Percentiles rank a stretch among this genome's conserved stretches.
Evolutionary conservation across 257 asterid genomes (phyloP).

Genomic region (Solanum sitiens): DNA sequence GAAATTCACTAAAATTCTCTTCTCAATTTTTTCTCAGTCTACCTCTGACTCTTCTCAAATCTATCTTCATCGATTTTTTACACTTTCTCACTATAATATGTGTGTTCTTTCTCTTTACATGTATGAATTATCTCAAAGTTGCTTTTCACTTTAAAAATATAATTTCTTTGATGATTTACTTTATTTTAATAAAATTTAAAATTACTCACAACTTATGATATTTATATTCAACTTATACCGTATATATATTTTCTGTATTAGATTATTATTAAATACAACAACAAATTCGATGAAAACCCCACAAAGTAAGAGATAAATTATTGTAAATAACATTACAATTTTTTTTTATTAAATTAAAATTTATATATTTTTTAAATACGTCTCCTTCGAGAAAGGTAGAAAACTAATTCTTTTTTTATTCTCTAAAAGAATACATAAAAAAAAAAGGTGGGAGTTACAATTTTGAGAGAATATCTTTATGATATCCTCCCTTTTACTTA

Average conservation of each 20-base stretch:
- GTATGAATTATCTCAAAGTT: no score
- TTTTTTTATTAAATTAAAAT: not conserved
- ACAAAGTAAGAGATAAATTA: not conserved
- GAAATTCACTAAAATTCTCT: no score
- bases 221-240: no score
- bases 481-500: not conserved
- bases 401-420: not conserved
- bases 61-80: no score
- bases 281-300: no score
- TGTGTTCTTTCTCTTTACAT: no score
- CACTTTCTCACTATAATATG: no score
- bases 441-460: not conserved
- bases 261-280: no score
- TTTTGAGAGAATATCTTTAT: not conserved
- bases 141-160: not conserved
- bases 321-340: not conserved
- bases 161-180: not conserved
- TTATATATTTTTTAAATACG: not conserved
- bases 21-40: no score
- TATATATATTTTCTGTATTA: not conserved
- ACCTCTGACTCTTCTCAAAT: no score
- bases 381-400: not conserved
- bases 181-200: not conserved
- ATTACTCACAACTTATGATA: not conserved
- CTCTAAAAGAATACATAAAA: not conserved